A percentile compares a stretch with the other conserved stretches of the same genome.
Conservation (phyloP, 768 basidiomycete species). For the Mycena vulgaris region DNA sequence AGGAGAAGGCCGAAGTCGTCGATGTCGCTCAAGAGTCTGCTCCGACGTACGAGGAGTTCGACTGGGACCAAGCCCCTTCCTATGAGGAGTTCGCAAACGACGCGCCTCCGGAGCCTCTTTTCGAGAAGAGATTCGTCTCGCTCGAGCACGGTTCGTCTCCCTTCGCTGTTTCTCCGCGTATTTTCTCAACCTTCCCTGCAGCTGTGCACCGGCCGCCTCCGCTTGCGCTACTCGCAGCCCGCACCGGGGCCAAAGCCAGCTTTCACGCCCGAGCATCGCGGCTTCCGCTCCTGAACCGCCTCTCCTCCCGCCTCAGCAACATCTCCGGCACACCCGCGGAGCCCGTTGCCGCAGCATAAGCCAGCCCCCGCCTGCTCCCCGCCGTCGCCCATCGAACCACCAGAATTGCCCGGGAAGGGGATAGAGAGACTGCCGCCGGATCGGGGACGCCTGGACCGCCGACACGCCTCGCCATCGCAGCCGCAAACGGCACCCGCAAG, state of each 20-base stretch:
- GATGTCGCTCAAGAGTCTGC: not conserved
- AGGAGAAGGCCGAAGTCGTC: not conserved
- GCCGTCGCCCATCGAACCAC: not conserved
- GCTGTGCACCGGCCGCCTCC: not conserved
- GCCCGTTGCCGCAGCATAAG: not conserved
- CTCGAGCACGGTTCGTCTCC: not conserved
- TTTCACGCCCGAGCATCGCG: not conserved
- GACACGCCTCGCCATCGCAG: constrained; percentile 9
- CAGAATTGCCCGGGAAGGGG: not conserved
- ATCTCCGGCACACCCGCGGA: not conserved
- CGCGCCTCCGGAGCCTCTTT: not conserved
- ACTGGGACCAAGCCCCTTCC: not conserved
- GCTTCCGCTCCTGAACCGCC: not conserved
- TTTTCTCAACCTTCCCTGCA: not conserved
- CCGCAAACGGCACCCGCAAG: constrained; percentile 18
- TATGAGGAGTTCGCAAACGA: not conserved
- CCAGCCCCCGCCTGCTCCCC: not conserved
- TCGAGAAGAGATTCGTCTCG: not conserved
- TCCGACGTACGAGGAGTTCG: not conserved
- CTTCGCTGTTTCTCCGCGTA: no score
- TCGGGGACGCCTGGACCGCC: constrained; percentile 22
- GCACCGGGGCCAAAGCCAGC: not conserved
- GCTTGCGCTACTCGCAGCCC: not conserved
- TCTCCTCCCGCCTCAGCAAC: not conserved
- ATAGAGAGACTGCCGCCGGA: constrained; percentile 13